Base-by-base conservation (phyloP, 345 rosid species). In the Bruguiera gymnorhiza region DNA sequence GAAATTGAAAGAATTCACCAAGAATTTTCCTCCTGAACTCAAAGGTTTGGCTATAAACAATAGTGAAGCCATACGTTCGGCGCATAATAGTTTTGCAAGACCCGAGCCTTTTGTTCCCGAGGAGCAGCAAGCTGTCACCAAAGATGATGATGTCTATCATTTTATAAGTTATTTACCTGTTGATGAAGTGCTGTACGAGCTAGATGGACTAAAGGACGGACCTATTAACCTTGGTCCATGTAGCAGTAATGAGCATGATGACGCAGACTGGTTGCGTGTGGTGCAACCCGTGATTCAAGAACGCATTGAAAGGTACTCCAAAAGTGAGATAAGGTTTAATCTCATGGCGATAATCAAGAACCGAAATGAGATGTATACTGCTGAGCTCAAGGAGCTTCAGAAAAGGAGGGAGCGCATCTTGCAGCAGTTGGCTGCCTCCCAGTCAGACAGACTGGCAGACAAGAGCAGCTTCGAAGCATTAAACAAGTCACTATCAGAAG, bases 271-370 rank as follows among this genome's bases (percentile, higher is more conserved):
- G 99, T 72, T 95, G 75, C 85, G 72, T 34, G 51, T 86, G 92
- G 98, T 92, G 78, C 98, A 92, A 70, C 99, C 99, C 11, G 92
- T 95, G 79, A 95, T 95, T 80, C 98, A 87, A 83, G 97, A 95
- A 71, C 81, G 97, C 43, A 92, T 95, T 1, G 98, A 95, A 76
- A 83, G 84, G 79, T 90, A 95, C 67, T 90, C 99, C 19, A 88
- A 85, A 77, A 95, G 88, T 51, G 99, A 95, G 83, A 95, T 95
- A 29, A 86, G 99, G 74, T 95, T 95, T 79, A 95, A 92, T 75
- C 97, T 95, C n/a, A 37, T 92, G 92, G 99, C 99, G 32, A 79
- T 95, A 18, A 87, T 92, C 52, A 92, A 86, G 76, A 92, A 95
- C 84, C 81, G 97, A 83, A 95, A 83, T 75, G 98, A 95, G 67